Evolutionary conservation across 148 eudicot species (phyloP), one percentile per base, ranked within the genome.

Genomic region (Fagopyrum tataricum): DNA sequence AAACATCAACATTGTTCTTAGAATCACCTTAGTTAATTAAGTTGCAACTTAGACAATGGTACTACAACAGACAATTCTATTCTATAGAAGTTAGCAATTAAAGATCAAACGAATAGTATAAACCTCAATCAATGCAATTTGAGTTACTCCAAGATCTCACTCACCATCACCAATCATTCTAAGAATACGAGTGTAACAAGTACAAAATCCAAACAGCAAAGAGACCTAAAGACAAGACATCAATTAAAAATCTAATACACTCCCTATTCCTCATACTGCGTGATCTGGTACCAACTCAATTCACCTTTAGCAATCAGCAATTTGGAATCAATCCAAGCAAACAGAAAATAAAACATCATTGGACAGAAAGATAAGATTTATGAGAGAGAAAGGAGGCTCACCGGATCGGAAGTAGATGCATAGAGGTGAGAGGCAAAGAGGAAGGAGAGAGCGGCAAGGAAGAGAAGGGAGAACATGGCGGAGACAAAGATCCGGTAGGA

Each of bases 401-500:
- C 97, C 12, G 89, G 83, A 74, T 84, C 85, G 26, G 85, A 77
- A 59, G 84, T 73, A 4, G 85, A 77, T 12, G 81, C 71, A 55
- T 79, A 75, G 2, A 81, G 84, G 72, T 86, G 88, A 64, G 97
- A 85, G 18, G 91, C 75, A 80, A 89, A 87, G 77, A 93, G 86
- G 12, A 89, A 90, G 71, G 90, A 87, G 49, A 91, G 84, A 82
- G 92, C 88, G 66, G 89, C 91, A 44, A 93, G 81, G 75, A 93
- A 91, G 31, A 93, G 85, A 42, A 93, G 85, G 69, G 92, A 85
- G 78, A 93, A 85, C 76, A 91, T 85, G 43, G 93, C 87, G 26
- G 97, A 89, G 10, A 88, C 89, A 72, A 93, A 91, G 85, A 93
- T 86, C 88, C 97, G 84, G 79, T 86, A 87, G 11, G 90, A 84